Base-by-base conservation (phyloP, 768 basidiomycete genomes). In the Mycena indigotica region DNA sequence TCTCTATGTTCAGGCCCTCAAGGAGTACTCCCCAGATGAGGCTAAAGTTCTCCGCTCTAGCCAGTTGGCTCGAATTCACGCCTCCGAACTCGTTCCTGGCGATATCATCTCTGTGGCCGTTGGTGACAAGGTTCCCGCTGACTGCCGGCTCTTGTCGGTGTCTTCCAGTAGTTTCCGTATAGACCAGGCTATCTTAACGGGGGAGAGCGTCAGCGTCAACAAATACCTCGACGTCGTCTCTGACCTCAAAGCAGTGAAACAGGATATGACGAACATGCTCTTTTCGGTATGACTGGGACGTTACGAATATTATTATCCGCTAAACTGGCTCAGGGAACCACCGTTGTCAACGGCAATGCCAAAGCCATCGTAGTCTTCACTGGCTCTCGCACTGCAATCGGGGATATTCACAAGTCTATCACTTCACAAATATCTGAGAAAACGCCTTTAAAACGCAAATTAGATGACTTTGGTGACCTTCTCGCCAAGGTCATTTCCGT, bases 381-480 rank as follows among this genome's bases (percentile, higher is more conserved):
- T 2, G 96, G 96, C 30, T 73, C 84, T 62, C 77, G 83, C 54
- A 98, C 96, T 17, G 96, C 96, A 48, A 94, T 99, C 64, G 96
- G 96, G 26, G 89, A 96, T 67, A 98, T 99, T 63, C 96, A 99
- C 79, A 91, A 93, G 66, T 96, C 94, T 44, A 99, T 99, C 71
- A 85, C 91, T 5, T 83, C 88, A 28, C 94, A 96, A 71, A 95
- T 95, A 64, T 86, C 81, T 53, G 95, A 98, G 66, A 98, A 98
- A 81, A 99, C 96, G 0, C 96, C 96, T 0, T 76, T 99, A 50
- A 99, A 99, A 74, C 88, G 92, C 61, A 98, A 98, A 73, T 82
- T 99, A 45, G 96, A 99, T 71, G 96, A 99, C 70, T 99, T 99
- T 65, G 96, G 96, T 57, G 95, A 99, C 69, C 88, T 89, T 83